These are phyloP conservation scores for Pseudevernia furfuracea DNA, from an alignment of 495 filamentous ascomycete species.

Conservation along the genomic window DNA sequence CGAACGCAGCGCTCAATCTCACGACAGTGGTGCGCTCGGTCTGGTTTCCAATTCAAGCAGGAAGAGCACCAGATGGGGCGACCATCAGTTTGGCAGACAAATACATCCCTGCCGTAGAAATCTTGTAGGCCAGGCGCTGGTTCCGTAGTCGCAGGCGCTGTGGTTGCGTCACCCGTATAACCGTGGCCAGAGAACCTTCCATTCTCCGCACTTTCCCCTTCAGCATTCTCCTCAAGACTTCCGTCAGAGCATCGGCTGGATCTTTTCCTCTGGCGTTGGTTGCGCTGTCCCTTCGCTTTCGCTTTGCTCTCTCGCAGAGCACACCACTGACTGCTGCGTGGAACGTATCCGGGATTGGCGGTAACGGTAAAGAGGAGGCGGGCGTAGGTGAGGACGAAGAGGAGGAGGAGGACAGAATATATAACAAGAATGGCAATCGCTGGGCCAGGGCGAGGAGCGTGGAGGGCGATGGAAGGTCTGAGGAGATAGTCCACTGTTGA, in stretches of 20 bases:
- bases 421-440: slow-evolving; percentile 62
- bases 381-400: slow-evolving; percentile 59
- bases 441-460: slow-evolving; percentile 40
- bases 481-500: slow-evolving; percentile 57
- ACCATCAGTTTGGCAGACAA: slow-evolving; percentile 72
- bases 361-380: slow-evolving; percentile 58
- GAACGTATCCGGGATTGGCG: slow-evolving; percentile 61
- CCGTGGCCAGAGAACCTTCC: slow-evolving; percentile 11
- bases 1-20: slow-evolving; percentile 71
- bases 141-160: slow-evolving; percentile 7
- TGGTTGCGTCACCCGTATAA: slow-evolving; percentile 24
- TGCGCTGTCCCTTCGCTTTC: slow-evolving; percentile 26
- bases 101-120: slow-evolving; percentile 74
- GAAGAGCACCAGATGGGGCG: slow-evolving; percentile 70
- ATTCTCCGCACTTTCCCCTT: slow-evolving; percentile 20
- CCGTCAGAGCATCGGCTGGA: slow-evolving; percentile 13
- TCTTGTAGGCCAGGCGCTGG: slow-evolving; percentile 34
- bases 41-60: slow-evolving; percentile 77
- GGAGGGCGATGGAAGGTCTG: slow-evolving; percentile 38
- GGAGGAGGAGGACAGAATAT: slow-evolving; percentile 61
- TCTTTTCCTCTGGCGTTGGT: background rate
- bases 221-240: slow-evolving; percentile 29
- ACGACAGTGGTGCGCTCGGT: slow-evolving; percentile 76
- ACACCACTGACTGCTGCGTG: slow-evolving; percentile 43
- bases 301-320: slow-evolving; percentile 8